A percentile compares a stretch with the other conserved stretches of the same genome.
These are phyloP conservation scores for Debaryomyces nepalensis DNA, from an alignment of 1,139 yeast species.

Conservation along the genomic window DNA sequence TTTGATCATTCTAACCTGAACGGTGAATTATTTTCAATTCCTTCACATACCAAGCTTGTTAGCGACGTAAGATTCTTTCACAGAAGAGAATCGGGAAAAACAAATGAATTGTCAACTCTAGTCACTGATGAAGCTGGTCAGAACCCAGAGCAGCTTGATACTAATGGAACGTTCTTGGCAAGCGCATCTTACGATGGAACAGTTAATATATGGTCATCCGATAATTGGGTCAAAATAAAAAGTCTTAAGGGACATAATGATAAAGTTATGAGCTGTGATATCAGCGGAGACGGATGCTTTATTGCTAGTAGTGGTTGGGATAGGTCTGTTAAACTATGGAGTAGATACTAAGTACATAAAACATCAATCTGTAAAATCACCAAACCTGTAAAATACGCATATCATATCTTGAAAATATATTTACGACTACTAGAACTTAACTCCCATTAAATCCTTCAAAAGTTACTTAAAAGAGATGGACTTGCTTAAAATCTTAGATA, in stretches of 20 bases:
- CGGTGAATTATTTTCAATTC: slow-evolving; percentile 54
- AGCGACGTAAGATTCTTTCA: slow-evolving; percentile 65
- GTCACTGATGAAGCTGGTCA: slow-evolving; percentile 38
- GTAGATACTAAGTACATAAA: slow-evolving; percentile 1
- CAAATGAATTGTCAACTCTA: too few species aligned
- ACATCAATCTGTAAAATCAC: slow-evolving; percentile 7
- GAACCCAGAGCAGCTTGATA: slow-evolving; percentile 25
- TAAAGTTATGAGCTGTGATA: slow-evolving; percentile 74
- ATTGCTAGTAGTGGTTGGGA: slow-evolving; percentile 85
- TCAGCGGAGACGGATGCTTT: slow-evolving; percentile 42
- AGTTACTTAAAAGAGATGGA: slow-evolving; percentile 54
- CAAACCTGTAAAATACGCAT: slow-evolving; percentile 4
- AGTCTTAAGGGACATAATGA: slow-evolving; percentile 68
- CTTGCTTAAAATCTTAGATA: slow-evolving; percentile 73
- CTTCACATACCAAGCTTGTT: slow-evolving; percentile 78
- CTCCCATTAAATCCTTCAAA: not conserved
- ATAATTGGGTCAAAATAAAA: slow-evolving; percentile 67
- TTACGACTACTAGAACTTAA: not conserved
- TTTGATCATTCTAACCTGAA: slow-evolving; percentile 27
- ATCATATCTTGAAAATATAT: not conserved
- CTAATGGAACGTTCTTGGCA: slow-evolving; percentile 54
- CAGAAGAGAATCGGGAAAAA: too few species aligned
- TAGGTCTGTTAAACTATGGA: slow-evolving; percentile 71
- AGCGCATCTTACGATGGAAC: slow-evolving; percentile 75
- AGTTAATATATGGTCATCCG: slow-evolving; percentile 69